Evolutionary conservation across 192 early-diverging fungal genomes (phyloP).

Genomic region (Umbelopsis vinacea): DNA sequence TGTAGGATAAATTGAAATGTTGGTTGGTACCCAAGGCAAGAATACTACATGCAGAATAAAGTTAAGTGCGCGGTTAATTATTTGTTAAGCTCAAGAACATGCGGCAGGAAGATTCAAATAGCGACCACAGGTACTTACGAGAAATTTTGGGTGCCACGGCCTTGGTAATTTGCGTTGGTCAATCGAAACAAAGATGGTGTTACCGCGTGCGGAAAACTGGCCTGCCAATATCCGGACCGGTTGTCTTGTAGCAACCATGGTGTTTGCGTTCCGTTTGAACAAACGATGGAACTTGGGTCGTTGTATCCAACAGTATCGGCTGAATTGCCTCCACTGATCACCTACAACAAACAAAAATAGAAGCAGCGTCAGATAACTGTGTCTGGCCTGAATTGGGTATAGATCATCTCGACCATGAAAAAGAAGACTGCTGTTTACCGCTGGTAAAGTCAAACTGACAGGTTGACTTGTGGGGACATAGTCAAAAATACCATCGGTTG

Average conservation of each 20-base stretch:
- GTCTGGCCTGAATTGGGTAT: background rate
- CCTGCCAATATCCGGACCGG: conserved; percentile 70
- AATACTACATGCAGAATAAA: conserved; percentile 40
- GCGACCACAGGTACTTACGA: conserved; percentile 19
- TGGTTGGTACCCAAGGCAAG: conserved; percentile 61
- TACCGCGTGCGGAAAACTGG: conserved; percentile 57
- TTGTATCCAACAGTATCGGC: conserved; percentile 28
- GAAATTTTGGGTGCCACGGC: conserved; percentile 68
- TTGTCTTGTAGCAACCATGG: conserved; percentile 72
- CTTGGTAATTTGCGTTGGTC: conserved; percentile 59
- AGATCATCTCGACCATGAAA: background rate
- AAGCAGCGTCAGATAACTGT: background rate
- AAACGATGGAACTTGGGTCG: conserved; percentile 45
- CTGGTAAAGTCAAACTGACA: conserved; percentile 48
- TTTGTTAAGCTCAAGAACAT: background rate
- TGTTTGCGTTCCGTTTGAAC: conserved; percentile 12
- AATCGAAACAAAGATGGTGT: conserved; percentile 70
- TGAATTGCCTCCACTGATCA: background rate
- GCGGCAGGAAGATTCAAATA: background rate
- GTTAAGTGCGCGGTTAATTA: background rate
- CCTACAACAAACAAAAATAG: conserved; percentile 17
- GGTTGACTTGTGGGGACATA: conserved; percentile 50
- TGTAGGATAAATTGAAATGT: conserved; percentile 61
- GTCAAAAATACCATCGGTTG: conserved; percentile 61
- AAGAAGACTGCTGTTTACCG: conserved; percentile 24